A percentile compares a stretch with the other conserved stretches of the same genome.
Conservation (phyloP, 1,284 basidiomycete species). For the Golubevia pallescens region DNA sequence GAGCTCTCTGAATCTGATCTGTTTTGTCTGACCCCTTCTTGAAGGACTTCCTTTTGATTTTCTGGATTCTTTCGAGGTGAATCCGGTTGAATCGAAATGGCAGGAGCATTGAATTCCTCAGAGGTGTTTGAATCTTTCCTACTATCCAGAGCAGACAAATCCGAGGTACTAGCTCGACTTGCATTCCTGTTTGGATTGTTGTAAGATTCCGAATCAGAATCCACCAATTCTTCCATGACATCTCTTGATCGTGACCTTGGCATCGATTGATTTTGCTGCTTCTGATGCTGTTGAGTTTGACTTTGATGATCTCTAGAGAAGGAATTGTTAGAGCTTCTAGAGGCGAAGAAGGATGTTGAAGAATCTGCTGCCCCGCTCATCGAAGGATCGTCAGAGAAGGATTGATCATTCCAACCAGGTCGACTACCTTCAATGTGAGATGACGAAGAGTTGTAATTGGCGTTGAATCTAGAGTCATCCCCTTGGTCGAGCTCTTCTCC, state of each 20-base stretch:
- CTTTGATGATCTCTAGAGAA: no score
- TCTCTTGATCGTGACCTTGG: no score
- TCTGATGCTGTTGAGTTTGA: no score
- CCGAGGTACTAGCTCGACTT: no score
- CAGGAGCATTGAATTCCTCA: neutral
- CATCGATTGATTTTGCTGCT: no score
- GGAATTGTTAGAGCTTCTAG: no score
- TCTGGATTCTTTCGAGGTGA: neutral
- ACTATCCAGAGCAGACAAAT: no score
- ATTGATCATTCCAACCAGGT: neutral
- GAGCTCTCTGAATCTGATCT: slow-evolving; percentile 36
- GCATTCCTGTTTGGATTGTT: no score
- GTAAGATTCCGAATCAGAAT: no score
- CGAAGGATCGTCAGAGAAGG: neutral
- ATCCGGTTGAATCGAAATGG: slow-evolving; percentile 6
- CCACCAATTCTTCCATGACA: no score
- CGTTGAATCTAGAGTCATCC: neutral
- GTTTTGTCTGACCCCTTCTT: slow-evolving; percentile 10
- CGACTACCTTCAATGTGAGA: neutral
- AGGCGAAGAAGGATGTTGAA: neutral
- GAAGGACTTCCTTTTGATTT: neutral
- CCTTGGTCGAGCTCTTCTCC: neutral
- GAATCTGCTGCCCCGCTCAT: neutral
- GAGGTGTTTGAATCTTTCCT: no score
- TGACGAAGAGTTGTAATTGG: neutral